phyloP scores from a whole-genome alignment of 148 eudicot genomes.

The Gaultheria prostrata region DNA sequence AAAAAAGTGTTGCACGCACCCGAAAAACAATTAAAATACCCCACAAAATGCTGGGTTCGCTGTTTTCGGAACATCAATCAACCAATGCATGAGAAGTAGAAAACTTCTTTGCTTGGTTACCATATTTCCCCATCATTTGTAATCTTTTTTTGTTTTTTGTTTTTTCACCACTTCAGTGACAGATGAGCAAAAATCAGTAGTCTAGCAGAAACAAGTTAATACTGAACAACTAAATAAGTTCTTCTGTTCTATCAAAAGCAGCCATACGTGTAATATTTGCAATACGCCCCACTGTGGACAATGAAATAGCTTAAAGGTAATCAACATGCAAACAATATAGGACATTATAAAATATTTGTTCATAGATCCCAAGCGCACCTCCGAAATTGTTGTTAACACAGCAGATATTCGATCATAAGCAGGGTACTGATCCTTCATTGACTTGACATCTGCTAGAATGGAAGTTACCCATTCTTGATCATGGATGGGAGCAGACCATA shows the following conservation, averaged over 20 bases:
- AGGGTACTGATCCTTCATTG: constrained; percentile 71
- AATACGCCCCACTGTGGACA: too few relatives aligned
- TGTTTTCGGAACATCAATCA: neutral
- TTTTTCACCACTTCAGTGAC: neutral
- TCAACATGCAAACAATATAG: neutral
- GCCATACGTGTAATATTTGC: neutral
- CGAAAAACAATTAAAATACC: neutral
- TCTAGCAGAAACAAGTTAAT: neutral
- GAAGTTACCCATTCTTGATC: constrained; percentile 93
- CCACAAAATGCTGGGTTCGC: neutral
- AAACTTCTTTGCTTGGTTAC: too few relatives aligned
- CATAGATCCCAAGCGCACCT: constrained; percentile 42
- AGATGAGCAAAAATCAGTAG: neutral
- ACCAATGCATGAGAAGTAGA: neutral
- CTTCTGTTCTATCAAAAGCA: neutral
- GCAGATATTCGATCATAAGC: constrained; percentile 75
- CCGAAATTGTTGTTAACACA: constrained; percentile 83
- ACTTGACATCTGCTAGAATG: constrained; percentile 70
- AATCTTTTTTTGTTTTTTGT: neutral
- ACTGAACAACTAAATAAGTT: neutral
- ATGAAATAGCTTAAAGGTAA: neutral
- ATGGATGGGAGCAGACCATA: constrained; percentile 98
- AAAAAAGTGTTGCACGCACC: neutral
- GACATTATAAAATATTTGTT: neutral
- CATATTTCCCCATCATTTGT: neutral